A percentile compares a stretch with the other conserved stretches of the same genome.
Evolutionary conservation across 2,329 filamentous ascomycete genomes (phyloP).

Genomic region (Rosellinia necatrix): DNA sequence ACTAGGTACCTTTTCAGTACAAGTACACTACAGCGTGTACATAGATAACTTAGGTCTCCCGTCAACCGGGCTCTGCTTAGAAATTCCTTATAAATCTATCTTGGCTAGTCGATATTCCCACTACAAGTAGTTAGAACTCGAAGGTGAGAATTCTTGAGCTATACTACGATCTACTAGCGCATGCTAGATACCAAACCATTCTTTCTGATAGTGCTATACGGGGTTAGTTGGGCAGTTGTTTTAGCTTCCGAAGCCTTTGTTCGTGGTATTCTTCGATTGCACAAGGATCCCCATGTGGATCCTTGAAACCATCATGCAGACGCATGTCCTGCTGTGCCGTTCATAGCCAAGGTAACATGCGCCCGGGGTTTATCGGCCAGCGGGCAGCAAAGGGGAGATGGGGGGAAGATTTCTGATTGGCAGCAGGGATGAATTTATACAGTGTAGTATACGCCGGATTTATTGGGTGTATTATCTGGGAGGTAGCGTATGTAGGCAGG

Average conservation of each 20-base stretch:
- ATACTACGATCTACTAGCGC: not conserved
- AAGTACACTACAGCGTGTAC: too few species aligned
- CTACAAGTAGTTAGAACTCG: too few species aligned
- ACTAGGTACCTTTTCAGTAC: too few species aligned
- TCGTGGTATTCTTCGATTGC: slow-evolving; percentile 8
- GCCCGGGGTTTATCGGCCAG: slow-evolving; percentile 9
- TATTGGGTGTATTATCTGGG: too few species aligned
- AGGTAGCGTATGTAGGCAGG: too few species aligned
- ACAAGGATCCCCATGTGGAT: slow-evolving; percentile 14
- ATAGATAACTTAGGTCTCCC: too few species aligned
- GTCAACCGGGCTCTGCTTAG: slow-evolving; percentile 1
- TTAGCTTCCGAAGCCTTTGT: slow-evolving; percentile 12
- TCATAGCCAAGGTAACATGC: slow-evolving; percentile 9
- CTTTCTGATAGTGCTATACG: slow-evolving; percentile 6
- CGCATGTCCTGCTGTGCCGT: slow-evolving; percentile 15
- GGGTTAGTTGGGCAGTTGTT: slow-evolving; percentile 15
- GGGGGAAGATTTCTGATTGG: slow-evolving; percentile 4
- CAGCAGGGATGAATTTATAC: not conserved
- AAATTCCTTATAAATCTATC: slow-evolving; percentile 3
- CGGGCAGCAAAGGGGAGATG: not conserved
- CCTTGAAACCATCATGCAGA: slow-evolving; percentile 23
- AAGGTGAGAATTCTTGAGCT: not conserved
- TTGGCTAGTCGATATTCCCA: not conserved
- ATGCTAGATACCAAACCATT: too few species aligned
- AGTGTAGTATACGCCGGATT: not conserved